Base-by-base conservation (phyloP, 1,284 basidiomycete genomes). In the Tilletia setariae region DNA sequence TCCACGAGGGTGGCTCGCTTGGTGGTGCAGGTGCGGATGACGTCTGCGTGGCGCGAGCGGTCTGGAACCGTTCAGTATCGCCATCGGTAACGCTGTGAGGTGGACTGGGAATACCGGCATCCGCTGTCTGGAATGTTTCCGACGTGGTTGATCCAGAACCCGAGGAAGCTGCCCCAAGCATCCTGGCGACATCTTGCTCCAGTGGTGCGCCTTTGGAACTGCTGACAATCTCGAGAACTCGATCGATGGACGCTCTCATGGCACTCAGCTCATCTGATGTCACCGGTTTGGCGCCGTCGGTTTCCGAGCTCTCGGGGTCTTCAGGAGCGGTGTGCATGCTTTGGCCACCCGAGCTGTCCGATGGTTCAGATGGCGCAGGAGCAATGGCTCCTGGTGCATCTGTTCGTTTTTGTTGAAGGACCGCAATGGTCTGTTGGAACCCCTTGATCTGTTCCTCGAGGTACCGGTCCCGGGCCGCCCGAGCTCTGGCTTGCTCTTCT, bases 211-310 rank as follows among this genome's bases (percentile, higher is more conserved):
- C 56, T 61, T 40, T 11, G 16, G 74, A 70, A 40, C 71, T 69
- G 67, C 71, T 71, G 11, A 79, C 74, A 3, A 79, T 61, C n/a
- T 73, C 68, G 19, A 78, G 71, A 43, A 79, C 73, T 25, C 66
- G 66, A 56, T 78, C 77, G 25, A 79, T 67, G 68, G 76, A 78
- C 66, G 72, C 70, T 56, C 78, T 74, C 74, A 79, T 74, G 2
- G 74, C 71, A 15, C 72, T 72, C 19, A 78, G 68, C 56, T 75
- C 75, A 11, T 71, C 68, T 65, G 25, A 71, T 70, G 7, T 69
- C 56, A 25, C 51, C 23, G 28, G 28, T 32, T 40, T 56, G 30
- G 61, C 8, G 2, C 19, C 46, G 28, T 35, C 28, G 8, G 35
- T 32, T 40, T 30, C 43, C 11, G 9, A 21, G 30, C 2, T 21